These are phyloP conservation scores for Pythium angustatum DNA, from an alignment of 352 stramenopile genomes.

Conservation along the genomic window DNA sequence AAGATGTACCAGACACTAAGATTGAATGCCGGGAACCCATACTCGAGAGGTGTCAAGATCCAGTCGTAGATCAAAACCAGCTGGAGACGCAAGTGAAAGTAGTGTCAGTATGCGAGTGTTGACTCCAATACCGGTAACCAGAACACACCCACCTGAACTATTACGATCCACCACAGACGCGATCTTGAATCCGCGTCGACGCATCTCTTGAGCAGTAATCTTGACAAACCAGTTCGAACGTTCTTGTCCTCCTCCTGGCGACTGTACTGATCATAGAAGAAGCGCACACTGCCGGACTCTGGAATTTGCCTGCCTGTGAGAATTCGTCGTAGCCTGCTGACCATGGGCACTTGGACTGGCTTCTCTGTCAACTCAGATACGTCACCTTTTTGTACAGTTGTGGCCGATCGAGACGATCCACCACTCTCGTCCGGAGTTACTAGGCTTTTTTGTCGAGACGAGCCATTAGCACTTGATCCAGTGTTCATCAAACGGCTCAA, in stretches of 20 bases:
- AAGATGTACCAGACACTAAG: constrained; percentile 35
- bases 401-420: neutral
- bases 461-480: neutral
- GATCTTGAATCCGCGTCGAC: constrained; percentile 4
- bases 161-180: neutral
- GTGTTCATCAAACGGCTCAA: constrained; percentile 14
- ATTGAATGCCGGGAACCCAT: constrained; percentile 52
- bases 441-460: neutral
- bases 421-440: neutral
- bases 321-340: constrained; percentile 8
- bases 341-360: neutral
- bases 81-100: neutral
- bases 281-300: neutral
- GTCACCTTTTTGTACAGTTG: neutral
- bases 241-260: neutral
- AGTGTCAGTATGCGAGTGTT: too few relatives aligned
- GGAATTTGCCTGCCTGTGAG: constrained; percentile 8
- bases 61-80: constrained; percentile 44
- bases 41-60: constrained; percentile 50
- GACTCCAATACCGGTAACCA: too few relatives aligned
- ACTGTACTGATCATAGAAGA: constrained; percentile 29
- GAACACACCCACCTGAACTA: constrained; percentile 30
- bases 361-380: neutral
- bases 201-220: constrained; percentile 12
- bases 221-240: neutral